Evolutionary conservation across 2,329 filamentous ascomycete genomes (phyloP), one percentile per base, ranked within the genome.

Genomic region (Biscogniauxia sp.): DNA sequence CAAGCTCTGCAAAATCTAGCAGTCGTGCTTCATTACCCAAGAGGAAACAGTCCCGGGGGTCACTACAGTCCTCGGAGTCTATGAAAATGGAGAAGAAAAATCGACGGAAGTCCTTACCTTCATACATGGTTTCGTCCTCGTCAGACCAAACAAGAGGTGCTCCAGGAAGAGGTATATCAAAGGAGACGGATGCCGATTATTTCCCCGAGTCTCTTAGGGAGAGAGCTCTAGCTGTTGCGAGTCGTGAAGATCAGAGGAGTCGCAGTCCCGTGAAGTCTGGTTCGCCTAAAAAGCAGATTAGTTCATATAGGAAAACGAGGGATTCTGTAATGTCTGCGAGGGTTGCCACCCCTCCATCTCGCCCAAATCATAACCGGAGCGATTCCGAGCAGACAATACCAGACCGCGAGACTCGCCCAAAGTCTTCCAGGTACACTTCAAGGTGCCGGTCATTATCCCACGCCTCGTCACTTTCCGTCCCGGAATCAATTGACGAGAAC

Each of bases 91-190:
- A 61, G 53, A 65, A 63, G 56, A 61, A 60, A 17, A 57, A 62
- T 50, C 66, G 70, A 41, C 70, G 69, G 17, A 67, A 63, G 49
- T 73, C 72, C 2, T 59, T 72, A 51, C 67, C 68, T 63, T 70
- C 70, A 51, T 68, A 65, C 54, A 9, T 65, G 5, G 11, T 53
- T 15, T 56, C 62, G 23, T 59, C 63, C 17, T 64, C 68, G n/a
- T 37, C 45, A 7, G 61, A 61, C n/a, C 51, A 54, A 49, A 54
- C 55, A 26, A 61, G 51, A 19, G 65, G 63, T 51, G 57, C 64
- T 1, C 65, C 68, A 11, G 50, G 19, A 6, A 54, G 41, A 28
- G 61, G 54, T 41, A 61, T 41, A 45, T 37, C 20, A 1, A 57
- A 63, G 51, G 63, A 61, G 20, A 61, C 53, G 50, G 68, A 65